phyloP scores from a whole-genome alignment of 257 asterid species.

The Oldenlandia corymbosa region DNA sequence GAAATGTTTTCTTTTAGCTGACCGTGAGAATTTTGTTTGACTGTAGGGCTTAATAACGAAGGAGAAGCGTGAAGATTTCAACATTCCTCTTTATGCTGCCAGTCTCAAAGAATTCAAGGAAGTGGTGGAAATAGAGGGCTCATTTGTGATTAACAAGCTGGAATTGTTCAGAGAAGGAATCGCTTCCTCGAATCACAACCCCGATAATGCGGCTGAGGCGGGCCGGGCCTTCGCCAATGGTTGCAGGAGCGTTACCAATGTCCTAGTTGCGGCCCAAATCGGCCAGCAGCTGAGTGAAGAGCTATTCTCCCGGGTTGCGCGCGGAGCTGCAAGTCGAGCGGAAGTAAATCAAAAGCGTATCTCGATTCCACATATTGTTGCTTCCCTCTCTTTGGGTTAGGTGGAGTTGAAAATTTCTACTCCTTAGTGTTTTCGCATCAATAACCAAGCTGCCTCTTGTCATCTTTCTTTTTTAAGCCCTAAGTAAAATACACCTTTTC shows the following conservation, averaged over 20 bases:
- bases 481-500: too few relatives aligned
- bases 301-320: slow-evolving; percentile 63
- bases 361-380: slow-evolving; percentile 83
- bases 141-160: slow-evolving; percentile 61
- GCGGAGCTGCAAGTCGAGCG: slow-evolving; percentile 62
- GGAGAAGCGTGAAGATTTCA: slow-evolving; percentile 78
- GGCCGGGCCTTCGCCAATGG: slow-evolving; percentile 85
- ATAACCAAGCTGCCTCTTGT: too few relatives aligned
- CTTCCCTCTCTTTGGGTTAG: slow-evolving; percentile 71
- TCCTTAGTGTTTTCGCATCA: too few relatives aligned
- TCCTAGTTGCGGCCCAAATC: slow-evolving; percentile 88
- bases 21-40: too few relatives aligned
- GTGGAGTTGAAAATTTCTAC: too few relatives aligned
- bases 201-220: slow-evolving; percentile 70
- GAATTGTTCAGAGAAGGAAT: slow-evolving; percentile 83
- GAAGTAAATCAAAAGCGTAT: slow-evolving; percentile 66
- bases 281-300: slow-evolving; percentile 71
- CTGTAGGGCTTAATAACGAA: slow-evolving; percentile 62
- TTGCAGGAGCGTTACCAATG: slow-evolving; percentile 80
- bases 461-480: too few relatives aligned
- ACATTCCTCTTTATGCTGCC: slow-evolving; percentile 88
- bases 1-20: too few relatives aligned
- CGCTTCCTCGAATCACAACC: slow-evolving; percentile 75
- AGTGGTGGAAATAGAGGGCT: slow-evolving; percentile 78
- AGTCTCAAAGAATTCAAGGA: slow-evolving; percentile 86